Evolutionary conservation across 306 rosid genomes (phyloP).

Genomic region (Castanea crenata): DNA sequence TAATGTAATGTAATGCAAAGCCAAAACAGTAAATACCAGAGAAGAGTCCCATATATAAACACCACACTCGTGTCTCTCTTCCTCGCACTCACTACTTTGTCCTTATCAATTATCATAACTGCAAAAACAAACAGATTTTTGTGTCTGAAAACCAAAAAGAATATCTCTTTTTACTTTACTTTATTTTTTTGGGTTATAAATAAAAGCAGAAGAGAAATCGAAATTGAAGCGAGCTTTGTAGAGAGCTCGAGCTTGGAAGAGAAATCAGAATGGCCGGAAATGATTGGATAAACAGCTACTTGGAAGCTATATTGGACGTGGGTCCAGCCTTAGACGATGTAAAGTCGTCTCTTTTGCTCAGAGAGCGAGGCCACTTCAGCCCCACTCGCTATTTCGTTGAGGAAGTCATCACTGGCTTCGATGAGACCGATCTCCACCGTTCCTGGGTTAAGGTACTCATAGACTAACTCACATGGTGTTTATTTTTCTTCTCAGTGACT

Average conservation of each 20-base stretch:
- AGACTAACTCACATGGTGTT: too few relatives aligned
- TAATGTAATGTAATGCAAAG: background rate
- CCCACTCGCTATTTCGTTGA: conserved; percentile 96
- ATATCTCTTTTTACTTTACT: background rate
- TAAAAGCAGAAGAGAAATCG: background rate
- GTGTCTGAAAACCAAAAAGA: background rate
- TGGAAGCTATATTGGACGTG: conserved; percentile 92
- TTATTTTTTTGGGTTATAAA: background rate
- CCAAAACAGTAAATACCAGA: background rate
- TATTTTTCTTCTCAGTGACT: too few relatives aligned
- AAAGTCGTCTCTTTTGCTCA: conserved; percentile 79
- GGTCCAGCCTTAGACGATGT: conserved; percentile 82
- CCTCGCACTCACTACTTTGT: background rate
- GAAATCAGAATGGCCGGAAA: conserved; percentile 68
- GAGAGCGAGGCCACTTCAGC: conserved; percentile 92
- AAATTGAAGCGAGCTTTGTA: background rate
- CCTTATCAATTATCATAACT: background rate
- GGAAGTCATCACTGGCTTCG: conserved; percentile 90
- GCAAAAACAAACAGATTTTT: background rate
- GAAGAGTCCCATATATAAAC: background rate
- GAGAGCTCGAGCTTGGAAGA: background rate
- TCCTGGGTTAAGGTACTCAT: conserved; percentile 83
- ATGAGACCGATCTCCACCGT: conserved; percentile 97
- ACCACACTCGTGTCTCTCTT: background rate
- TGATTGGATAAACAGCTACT: conserved; percentile 93